Evolutionary conservation across 78 protist genomes (phyloP).

Genomic region (Chrysochromulina tobinii): DNA sequence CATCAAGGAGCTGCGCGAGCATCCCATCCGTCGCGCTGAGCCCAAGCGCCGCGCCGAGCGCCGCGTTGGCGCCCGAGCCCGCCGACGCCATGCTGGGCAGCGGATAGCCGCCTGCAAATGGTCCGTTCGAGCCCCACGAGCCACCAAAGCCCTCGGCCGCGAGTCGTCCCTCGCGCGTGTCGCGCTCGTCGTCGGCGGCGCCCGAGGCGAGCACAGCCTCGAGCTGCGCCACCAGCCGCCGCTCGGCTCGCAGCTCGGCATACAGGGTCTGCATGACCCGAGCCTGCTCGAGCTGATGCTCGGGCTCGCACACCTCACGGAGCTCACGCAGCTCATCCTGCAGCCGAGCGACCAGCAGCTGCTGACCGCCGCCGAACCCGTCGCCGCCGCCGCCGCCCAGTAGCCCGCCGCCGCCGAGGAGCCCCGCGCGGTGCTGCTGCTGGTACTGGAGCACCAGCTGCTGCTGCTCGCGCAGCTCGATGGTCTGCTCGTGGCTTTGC

Average conservation of each 20-base stretch:
- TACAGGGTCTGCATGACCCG: background rate
- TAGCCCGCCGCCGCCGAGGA: too few relatives aligned
- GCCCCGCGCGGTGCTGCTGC: background rate
- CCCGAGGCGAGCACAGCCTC: slow-evolving; percentile 13
- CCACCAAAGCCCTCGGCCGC: too few relatives aligned
- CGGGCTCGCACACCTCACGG: background rate
- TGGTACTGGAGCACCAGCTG: background rate
- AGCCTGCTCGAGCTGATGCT: background rate
- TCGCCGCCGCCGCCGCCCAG: too few relatives aligned
- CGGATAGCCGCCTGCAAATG: too few relatives aligned
- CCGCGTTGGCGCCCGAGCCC: too few relatives aligned
- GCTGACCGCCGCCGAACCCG: background rate
- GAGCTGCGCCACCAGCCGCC: background rate
- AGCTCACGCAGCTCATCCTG: slow-evolving; percentile 16
- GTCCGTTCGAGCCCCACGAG: too few relatives aligned
- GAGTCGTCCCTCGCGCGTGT: too few relatives aligned
- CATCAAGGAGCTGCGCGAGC: too few relatives aligned
- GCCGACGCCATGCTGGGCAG: too few relatives aligned
- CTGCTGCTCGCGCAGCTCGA: background rate
- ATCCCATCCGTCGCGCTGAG: too few relatives aligned
- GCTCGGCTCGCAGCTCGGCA: background rate
- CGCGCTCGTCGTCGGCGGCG: too few relatives aligned
- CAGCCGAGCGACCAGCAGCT: background rate
- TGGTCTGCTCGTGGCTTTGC: background rate
- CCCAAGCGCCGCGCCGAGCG: too few relatives aligned